These are phyloP conservation scores for Malus fusca DNA, from an alignment of 306 rosid genomes.

Conservation along the genomic window DNA sequence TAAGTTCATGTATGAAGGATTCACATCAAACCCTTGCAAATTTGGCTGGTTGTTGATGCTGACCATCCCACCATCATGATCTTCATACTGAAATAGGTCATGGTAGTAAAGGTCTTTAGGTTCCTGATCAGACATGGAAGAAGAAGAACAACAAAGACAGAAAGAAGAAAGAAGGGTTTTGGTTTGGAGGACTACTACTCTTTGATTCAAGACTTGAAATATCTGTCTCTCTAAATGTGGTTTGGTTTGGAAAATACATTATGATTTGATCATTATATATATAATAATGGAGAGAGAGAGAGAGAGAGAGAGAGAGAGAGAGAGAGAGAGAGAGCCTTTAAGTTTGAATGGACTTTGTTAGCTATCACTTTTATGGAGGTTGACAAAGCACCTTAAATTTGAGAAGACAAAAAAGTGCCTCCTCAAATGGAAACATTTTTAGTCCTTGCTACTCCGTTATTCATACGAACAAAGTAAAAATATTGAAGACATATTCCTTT, in stretches of 20 bases:
- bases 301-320: background rate
- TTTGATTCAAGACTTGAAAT: slow-evolving; percentile 10
- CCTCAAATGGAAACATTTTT: slow-evolving; percentile 50
- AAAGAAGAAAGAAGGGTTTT: background rate
- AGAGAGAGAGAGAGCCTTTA: slow-evolving; percentile 30
- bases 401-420: slow-evolving; percentile 51
- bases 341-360: slow-evolving; percentile 55
- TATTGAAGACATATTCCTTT: background rate
- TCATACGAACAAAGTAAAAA: background rate
- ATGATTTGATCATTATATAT: slow-evolving; percentile 25
- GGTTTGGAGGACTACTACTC: background rate
- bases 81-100: slow-evolving; percentile 35
- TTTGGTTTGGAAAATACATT: background rate
- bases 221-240: slow-evolving; percentile 19
- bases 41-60: background rate
- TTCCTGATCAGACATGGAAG: slow-evolving; percentile 60
- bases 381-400: slow-evolving; percentile 70
- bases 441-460: slow-evolving; percentile 31
- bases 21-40: slow-evolving; percentile 39
- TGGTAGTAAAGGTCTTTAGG: slow-evolving; percentile 37
- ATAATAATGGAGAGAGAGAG: background rate
- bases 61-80: slow-evolving; percentile 15
- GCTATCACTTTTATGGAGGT: slow-evolving; percentile 52
- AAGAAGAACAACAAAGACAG: background rate
- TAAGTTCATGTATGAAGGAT: slow-evolving; percentile 32